Evolutionary conservation across 2,329 filamentous ascomycete genomes (phyloP), one percentile per base, ranked within the genome.

Genomic region (Ophiostoma himal-ulmi): DNA sequence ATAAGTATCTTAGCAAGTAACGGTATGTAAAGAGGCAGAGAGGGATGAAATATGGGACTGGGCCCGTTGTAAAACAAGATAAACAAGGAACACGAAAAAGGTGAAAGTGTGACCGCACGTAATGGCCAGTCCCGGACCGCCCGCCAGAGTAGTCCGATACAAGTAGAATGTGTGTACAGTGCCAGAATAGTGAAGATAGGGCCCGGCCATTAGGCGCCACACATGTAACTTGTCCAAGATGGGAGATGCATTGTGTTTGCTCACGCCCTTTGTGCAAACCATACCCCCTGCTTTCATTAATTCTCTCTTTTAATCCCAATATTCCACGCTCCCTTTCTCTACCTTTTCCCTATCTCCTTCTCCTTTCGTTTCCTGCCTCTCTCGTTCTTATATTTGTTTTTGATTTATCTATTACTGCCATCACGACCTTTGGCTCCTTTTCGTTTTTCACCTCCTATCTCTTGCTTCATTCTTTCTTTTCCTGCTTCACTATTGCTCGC

Each of bases 51-150:
- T 44, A 17, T 64, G 65, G 69, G 67, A 62, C 54, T n/a, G 30
- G 65, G 37, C 39, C 67, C 36, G 57, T 68, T 60, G 65, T 52
- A 69, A 70, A 54, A 67, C 65, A 67, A 48, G 69, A 67, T 67
- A 30, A 10, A 64, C 30, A 68, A 65, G n/a, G 57, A 62, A 44
- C 39, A 48, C 22, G 39, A 41, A 67, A 48, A 26, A 22, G 11
- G 37, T 67, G 39, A 10, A 67, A 39, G 39, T 39, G 36, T 65
- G 36, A 65, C 62, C 41, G 41, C 8, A 67, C 8, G n/a, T 11
- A 48, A 22, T 41, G 65, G 65, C n/a, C 65, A 30, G 41, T 52
- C 41, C 66, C 66, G 66, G 66, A 37, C 44, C 44, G 66, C 26
- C 66, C 66, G 66, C 37, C 39, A 30, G 41, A 68, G 66, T 48